These are phyloP conservation scores for Lithospermum erythrorhizon DNA, from an alignment of 257 asterid genomes.

Conservation along the genomic window DNA sequence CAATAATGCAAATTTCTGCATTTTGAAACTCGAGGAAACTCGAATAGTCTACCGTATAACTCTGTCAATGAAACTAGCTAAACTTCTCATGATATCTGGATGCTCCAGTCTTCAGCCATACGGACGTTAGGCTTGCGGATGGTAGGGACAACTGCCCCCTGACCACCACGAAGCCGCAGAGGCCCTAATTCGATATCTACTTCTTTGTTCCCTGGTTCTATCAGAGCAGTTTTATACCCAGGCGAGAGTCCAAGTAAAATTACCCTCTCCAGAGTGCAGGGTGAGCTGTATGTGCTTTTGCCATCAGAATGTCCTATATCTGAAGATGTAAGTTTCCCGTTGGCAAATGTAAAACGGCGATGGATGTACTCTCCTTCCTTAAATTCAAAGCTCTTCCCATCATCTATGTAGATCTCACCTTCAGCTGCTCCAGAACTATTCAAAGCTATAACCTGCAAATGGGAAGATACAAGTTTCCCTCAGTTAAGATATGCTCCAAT, in stretches of 20 bases:
- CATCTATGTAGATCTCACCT: conserved; percentile 87
- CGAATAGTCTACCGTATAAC: no score
- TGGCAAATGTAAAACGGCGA: conserved; percentile 48
- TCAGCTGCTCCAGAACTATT: conserved; percentile 80
- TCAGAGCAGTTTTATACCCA: conserved; percentile 39
- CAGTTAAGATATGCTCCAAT: no score
- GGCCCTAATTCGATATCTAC: conserved; percentile 57
- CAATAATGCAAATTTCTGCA: no score
- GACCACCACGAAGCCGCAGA: conserved; percentile 29
- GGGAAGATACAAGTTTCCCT: neutral
- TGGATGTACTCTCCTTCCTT: conserved; percentile 60
- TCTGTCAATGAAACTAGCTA: no score
- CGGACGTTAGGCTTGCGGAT: conserved; percentile 73
- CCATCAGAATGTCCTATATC: conserved; percentile 26
- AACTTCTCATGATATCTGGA: conserved; percentile 33
- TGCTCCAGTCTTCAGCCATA: conserved; percentile 61
- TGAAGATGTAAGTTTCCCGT: conserved; percentile 52
- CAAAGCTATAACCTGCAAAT: conserved; percentile 72
- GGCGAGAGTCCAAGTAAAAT: conserved; percentile 50
- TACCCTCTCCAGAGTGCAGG: conserved; percentile 62
- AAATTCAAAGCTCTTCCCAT: conserved; percentile 89
- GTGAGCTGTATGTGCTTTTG: conserved; percentile 26
- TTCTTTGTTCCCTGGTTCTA: conserved; percentile 52
- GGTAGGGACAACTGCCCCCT: conserved; percentile 30
- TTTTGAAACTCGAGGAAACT: no score